phyloP scores from a whole-genome alignment of 495 filamentous ascomycete species.

The Penicillium chermesinum region DNA sequence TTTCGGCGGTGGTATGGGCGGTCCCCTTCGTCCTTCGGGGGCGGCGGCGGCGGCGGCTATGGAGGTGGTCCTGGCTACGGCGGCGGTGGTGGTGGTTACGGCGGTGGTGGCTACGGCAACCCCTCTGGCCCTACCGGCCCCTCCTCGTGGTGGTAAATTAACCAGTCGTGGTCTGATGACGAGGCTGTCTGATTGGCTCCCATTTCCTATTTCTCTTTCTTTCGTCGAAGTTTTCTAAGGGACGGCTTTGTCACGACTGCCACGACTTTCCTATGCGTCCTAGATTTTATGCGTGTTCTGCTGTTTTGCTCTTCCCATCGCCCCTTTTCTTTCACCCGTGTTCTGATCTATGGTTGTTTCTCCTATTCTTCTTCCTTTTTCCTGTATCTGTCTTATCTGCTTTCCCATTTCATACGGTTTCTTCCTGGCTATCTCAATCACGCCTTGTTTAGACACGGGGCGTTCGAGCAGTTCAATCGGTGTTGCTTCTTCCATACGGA shows the following conservation, averaged over 20 bases:
- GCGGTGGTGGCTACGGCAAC: slow-evolving; percentile 67
- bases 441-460: slow-evolving; percentile 39
- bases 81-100: slow-evolving; percentile 63
- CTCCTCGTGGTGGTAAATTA: slow-evolving; percentile 90
- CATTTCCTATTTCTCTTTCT: slow-evolving; percentile 35
- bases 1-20: slow-evolving; percentile 24
- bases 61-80: slow-evolving; percentile 39
- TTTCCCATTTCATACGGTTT: slow-evolving; percentile 26
- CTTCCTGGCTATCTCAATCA: slow-evolving; percentile 28
- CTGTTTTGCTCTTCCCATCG: slow-evolving; percentile 18
- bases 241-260: slow-evolving; percentile 49
- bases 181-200: slow-evolving; percentile 46
- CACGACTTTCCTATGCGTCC: slow-evolving; percentile 38
- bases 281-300: slow-evolving; percentile 20
- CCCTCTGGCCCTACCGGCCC: slow-evolving; percentile 76
- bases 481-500: slow-evolving; percentile 29
- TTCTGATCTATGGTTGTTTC: slow-evolving; percentile 15
- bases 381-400: slow-evolving; percentile 26
- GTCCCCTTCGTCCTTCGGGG: too few species aligned
- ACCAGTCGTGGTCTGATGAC: slow-evolving; percentile 42
- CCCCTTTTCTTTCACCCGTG: slow-evolving; percentile 11
- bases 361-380: slow-evolving; percentile 21
- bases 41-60: slow-evolving; percentile 78
- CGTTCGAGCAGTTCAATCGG: slow-evolving; percentile 42
- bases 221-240: slow-evolving; percentile 40